Conservation (phyloP, 2,329 filamentous ascomycete species). For the Aspergillus awamori region DNA sequence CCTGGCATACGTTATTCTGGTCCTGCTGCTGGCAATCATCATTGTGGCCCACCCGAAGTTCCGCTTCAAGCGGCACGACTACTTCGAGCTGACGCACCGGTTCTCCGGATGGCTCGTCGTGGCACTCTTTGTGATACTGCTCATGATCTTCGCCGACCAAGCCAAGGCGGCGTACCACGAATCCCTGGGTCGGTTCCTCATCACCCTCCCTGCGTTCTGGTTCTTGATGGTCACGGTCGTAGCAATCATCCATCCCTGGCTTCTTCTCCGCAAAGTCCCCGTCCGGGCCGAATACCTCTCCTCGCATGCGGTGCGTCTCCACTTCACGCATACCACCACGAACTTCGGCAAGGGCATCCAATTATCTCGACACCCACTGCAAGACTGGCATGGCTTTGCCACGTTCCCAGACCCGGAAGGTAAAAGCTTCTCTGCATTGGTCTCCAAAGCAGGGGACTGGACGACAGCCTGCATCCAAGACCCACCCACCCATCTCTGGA, state of each 20-base stretch:
- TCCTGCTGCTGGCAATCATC: conserved; percentile 63
- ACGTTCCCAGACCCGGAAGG: conserved; percentile 65
- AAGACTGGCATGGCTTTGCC: conserved; percentile 77
- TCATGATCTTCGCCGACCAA: conserved; percentile 57
- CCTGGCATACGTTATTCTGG: conserved; percentile 61
- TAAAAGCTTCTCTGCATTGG: conserved; percentile 66
- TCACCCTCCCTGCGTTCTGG: conserved; percentile 64
- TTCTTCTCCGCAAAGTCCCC: conserved; percentile 67
- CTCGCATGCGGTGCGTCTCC: conserved; percentile 69
- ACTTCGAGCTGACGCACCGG: conserved; percentile 71
- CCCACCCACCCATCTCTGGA: conserved; percentile 66
- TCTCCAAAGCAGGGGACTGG: conserved; percentile 78
- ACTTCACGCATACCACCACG: conserved; percentile 66
- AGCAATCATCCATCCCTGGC: conserved; percentile 72
- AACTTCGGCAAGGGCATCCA: conserved; percentile 61
- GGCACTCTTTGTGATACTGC: conserved; percentile 66
- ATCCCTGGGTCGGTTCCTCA: conserved; percentile 43
- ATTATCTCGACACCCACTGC: conserved; percentile 64
- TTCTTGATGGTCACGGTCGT: conserved; percentile 65
- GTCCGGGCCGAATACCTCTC: conserved; percentile 71
- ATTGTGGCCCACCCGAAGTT: conserved; percentile 65
- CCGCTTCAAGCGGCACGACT: conserved; percentile 65
- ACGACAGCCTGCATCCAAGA: conserved; percentile 65
- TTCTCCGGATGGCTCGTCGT: conserved; percentile 73
- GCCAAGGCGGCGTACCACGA: conserved; percentile 39